A percentile compares a stretch with the other conserved stretches of the same genome.
Conservation (phyloP, 768 basidiomycete species). For the Macrolepiota fuliginosa region DNA sequence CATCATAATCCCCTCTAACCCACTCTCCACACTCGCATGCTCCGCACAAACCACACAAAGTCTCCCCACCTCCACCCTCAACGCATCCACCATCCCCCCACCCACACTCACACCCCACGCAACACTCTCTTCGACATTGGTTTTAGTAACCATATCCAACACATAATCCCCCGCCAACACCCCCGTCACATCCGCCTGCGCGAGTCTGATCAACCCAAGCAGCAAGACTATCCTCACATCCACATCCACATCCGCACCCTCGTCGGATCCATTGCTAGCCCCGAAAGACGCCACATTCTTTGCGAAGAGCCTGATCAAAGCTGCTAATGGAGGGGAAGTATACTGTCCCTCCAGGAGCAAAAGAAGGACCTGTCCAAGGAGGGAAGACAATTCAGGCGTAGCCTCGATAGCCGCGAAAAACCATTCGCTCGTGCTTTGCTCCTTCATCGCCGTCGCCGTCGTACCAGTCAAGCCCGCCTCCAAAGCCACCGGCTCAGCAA, state of each 20-base stretch:
- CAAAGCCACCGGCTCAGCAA: slow-evolving; percentile 31
- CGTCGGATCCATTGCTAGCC: neutral
- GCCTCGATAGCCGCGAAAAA: slow-evolving; percentile 38
- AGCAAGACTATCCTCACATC: slow-evolving; percentile 31
- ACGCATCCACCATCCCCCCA: slow-evolving; percentile 17
- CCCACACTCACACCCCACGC: slow-evolving; percentile 15
- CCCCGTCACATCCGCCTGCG: slow-evolving; percentile 26
- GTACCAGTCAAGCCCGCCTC: too few species aligned
- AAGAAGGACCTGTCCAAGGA: slow-evolving; percentile 40
- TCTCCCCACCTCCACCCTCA: slow-evolving; percentile 34
- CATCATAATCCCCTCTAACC: slow-evolving; percentile 15
- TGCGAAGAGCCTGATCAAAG: slow-evolving; percentile 33
- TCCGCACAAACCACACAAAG: slow-evolving; percentile 28
- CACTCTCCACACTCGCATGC: slow-evolving; percentile 14
- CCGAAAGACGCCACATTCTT: too few species aligned
- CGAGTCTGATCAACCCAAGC: slow-evolving; percentile 29
- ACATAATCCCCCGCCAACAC: slow-evolving; percentile 22
- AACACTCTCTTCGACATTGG: slow-evolving; percentile 12
- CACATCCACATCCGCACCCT: slow-evolving; percentile 24
- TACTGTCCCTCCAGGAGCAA: slow-evolving; percentile 46
- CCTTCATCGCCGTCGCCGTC: neutral
- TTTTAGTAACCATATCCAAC: slow-evolving; percentile 18
- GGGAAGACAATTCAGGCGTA: slow-evolving; percentile 38
- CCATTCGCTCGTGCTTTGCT: slow-evolving; percentile 36
- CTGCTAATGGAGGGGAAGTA: slow-evolving; percentile 41